phyloP scores from a whole-genome alignment of 495 filamentous ascomycete genomes.

The Hypoxylon crocopeplum region DNA sequence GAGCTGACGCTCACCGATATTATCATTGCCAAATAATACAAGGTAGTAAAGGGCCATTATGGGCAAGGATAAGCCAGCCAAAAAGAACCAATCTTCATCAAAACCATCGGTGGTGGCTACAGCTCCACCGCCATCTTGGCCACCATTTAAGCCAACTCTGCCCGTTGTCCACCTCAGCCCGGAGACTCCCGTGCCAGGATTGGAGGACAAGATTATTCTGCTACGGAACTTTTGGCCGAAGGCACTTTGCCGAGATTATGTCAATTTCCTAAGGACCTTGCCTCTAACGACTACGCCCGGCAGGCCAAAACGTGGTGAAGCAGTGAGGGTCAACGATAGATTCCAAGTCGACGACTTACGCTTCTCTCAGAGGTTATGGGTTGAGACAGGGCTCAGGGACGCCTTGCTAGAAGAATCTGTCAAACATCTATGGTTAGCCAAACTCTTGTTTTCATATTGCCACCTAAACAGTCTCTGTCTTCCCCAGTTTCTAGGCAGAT shows the following conservation, averaged over 20 bases:
- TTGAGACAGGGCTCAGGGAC: slow-evolving; percentile 64
- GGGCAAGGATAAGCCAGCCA: slow-evolving; percentile 28
- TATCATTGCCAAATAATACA: no score
- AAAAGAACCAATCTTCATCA: slow-evolving; percentile 23
- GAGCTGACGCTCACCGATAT: slow-evolving; percentile 1
- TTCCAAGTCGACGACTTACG: slow-evolving; percentile 79
- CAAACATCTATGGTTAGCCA: slow-evolving; percentile 39
- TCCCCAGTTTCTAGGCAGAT: not conserved
- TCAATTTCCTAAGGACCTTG: slow-evolving; percentile 75
- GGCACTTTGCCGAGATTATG: slow-evolving; percentile 81
- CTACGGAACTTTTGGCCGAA: slow-evolving; percentile 79
- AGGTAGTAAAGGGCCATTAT: no score
- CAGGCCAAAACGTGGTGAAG: slow-evolving; percentile 83
- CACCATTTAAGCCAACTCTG: slow-evolving; percentile 74
- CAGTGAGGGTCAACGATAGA: slow-evolving; percentile 87
- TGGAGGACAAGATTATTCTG: slow-evolving; percentile 72
- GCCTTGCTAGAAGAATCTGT: slow-evolving; percentile 46
- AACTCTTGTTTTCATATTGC: slow-evolving; percentile 9
- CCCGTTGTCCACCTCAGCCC: slow-evolving; percentile 69
- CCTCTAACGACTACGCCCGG: slow-evolving; percentile 83
- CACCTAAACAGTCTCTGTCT: not conserved
- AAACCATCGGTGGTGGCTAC: slow-evolving; percentile 13
- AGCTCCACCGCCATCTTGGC: slow-evolving; percentile 69
- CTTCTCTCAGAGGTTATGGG: slow-evolving; percentile 81
- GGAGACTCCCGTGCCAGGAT: slow-evolving; percentile 57